A percentile compares a stretch with the other conserved stretches of the same genome.
phyloP scores from a whole-genome alignment of 1,284 basidiomycete genomes.

The Rhodotorula sp. region DNA sequence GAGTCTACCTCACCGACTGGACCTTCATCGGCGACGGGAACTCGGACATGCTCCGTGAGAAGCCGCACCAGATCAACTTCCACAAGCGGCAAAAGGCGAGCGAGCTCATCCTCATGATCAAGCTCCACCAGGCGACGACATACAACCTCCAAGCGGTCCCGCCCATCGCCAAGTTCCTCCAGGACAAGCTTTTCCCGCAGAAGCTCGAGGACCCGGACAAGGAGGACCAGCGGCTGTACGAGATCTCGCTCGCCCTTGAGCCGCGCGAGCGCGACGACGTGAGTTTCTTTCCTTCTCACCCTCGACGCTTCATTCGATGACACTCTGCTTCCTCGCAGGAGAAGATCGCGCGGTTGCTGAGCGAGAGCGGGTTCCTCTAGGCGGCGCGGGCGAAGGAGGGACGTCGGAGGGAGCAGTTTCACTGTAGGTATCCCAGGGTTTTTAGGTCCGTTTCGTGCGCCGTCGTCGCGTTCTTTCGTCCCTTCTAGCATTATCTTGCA shows the following conservation, averaged over 20 bases:
- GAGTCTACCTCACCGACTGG: conserved; percentile 91
- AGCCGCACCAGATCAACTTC: conserved; percentile 81
- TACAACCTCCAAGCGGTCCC: conserved; percentile 80
- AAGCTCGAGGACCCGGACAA: conserved; percentile 25
- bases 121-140: conserved; percentile 87
- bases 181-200: conserved; percentile 62
- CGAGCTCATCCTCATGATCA: conserved; percentile 86
- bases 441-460: too few species aligned
- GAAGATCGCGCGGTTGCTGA: conserved; percentile 68
- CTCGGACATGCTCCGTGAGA: conserved; percentile 71
- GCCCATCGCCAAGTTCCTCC: conserved; percentile 71
- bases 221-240: conserved; percentile 60
- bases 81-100: conserved; percentile 60
- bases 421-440: not conserved
- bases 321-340: conserved; percentile 47
- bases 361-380: conserved; percentile 42
- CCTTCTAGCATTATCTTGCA: too few species aligned
- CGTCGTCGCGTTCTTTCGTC: too few species aligned
- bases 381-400: too few species aligned
- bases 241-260: conserved; percentile 79
- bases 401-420: not conserved
- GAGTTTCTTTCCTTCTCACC: conserved; percentile 13
- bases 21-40: conserved; percentile 99
- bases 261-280: conserved; percentile 87
- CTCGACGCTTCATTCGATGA: too few species aligned